Percentiles rank a stretch among this genome's conserved stretches.
Evolutionary conservation across 768 basidiomycete genomes (phyloP).

Genomic region (Russula vinacea): DNA sequence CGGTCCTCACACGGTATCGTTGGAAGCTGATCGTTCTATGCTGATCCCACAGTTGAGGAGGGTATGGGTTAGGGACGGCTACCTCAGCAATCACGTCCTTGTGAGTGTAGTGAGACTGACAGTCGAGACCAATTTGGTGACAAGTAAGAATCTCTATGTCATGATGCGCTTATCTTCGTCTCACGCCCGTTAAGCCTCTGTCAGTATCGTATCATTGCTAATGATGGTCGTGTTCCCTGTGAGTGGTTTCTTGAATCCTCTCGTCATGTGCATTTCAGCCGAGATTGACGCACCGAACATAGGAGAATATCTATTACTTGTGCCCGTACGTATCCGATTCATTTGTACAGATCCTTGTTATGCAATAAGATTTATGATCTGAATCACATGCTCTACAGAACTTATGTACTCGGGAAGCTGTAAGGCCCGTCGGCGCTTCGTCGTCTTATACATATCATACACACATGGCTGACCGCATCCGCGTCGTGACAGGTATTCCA

Average conservation of each 20-base stretch:
- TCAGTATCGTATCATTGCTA: not conserved
- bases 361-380: not conserved
- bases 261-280: not conserved
- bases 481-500: conserved; percentile 25
- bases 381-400: not conserved
- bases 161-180: not conserved
- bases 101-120: conserved; percentile 30
- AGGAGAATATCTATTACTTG: conserved; percentile 6
- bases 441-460: no score
- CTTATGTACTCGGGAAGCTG: conserved; percentile 19
- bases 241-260: not conserved
- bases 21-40: not conserved
- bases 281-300: not conserved
- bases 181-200: not conserved
- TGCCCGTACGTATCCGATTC: not conserved
- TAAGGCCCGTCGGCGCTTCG: not conserved
- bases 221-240: conserved; percentile 4
- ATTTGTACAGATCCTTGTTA: not conserved
- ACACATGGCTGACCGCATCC: no score
- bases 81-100: conserved; percentile 14
- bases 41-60: not conserved
- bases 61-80: not conserved
- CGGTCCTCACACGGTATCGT: not conserved
- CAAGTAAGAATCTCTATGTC: conserved; percentile 7
- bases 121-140: conserved; percentile 32